Percentiles rank a stretch among this genome's conserved stretches.
These are phyloP conservation scores for Cladosporium sp. DNA, from an alignment of 2,329 filamentous ascomycete genomes.

Conservation along the genomic window DNA sequence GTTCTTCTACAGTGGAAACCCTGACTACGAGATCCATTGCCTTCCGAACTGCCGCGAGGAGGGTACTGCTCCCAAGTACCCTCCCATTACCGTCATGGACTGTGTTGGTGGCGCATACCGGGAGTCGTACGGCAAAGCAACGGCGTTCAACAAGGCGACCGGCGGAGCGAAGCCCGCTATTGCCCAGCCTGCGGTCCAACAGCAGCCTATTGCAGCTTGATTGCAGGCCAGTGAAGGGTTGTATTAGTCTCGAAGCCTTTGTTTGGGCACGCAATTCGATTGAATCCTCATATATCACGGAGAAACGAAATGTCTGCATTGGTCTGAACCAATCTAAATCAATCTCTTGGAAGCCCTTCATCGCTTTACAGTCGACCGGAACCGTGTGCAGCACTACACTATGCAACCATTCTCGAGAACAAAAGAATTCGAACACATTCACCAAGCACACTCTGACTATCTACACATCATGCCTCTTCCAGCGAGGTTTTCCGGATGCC, in stretches of 20 bases:
- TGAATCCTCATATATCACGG: no score
- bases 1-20: slow-evolving; percentile 54
- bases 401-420: no score
- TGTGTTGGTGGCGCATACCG: slow-evolving; percentile 5
- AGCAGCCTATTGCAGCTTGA: background rate
- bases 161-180: background rate
- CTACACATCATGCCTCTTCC: no score
- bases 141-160: slow-evolving; percentile 6
- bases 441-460: no score
- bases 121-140: slow-evolving; percentile 10
- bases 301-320: no score
- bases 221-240: background rate
- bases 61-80: slow-evolving; percentile 7
- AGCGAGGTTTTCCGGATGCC: no score
- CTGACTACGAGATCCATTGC: slow-evolving; percentile 33
- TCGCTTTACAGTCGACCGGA: no score
- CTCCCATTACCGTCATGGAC: slow-evolving; percentile 11
- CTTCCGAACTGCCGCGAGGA: slow-evolving; percentile 10
- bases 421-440: no score
- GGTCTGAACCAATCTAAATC: no score
- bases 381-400: no score
- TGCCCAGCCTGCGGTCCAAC: background rate
- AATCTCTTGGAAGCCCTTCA: no score
- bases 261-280: no score
- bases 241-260: background rate